Evolutionary conservation across 2,329 filamentous ascomycete genomes (phyloP).

Genomic region (Colletotrichum sp.): DNA sequence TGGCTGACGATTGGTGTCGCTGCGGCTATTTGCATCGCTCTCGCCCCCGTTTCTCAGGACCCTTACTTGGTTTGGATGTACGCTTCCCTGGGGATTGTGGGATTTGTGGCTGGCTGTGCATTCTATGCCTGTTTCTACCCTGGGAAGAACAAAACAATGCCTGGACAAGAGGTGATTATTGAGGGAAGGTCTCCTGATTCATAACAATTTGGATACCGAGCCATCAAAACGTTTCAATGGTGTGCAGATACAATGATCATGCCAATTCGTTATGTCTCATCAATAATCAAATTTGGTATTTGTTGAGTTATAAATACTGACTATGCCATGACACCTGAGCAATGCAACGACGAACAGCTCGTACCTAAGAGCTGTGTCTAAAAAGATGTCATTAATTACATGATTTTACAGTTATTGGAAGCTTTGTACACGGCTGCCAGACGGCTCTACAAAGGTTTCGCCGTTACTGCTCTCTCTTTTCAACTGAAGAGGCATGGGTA

Average conservation of each 20-base stretch:
- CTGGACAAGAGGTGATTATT: not conserved
- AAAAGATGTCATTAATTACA: not conserved
- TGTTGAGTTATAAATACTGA: not conserved
- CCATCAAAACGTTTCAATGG: no score
- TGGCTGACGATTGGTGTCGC: conserved; percentile 61
- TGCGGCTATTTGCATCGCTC: conserved; percentile 48
- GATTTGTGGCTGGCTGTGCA: conserved; percentile 50
- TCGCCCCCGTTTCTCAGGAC: conserved; percentile 68
- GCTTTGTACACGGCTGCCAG: not conserved
- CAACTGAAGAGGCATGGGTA: not conserved
- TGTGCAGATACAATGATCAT: no score
- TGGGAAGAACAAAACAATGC: not conserved
- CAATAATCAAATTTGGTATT: not conserved
- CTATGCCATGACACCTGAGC: not conserved
- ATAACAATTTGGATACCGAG: not conserved
- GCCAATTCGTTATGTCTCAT: not conserved
- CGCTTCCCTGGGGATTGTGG: conserved; percentile 56
- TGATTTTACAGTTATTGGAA: not conserved
- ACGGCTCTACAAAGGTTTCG: not conserved
- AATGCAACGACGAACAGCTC: not conserved
- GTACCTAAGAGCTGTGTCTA: not conserved
- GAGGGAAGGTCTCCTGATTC: not conserved
- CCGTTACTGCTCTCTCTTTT: not conserved
- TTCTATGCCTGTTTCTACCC: conserved; percentile 47
- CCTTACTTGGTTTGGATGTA: conserved; percentile 74